phyloP scores from a whole-genome alignment of 495 filamentous ascomycete species.

The Aspergillus campestris region DNA sequence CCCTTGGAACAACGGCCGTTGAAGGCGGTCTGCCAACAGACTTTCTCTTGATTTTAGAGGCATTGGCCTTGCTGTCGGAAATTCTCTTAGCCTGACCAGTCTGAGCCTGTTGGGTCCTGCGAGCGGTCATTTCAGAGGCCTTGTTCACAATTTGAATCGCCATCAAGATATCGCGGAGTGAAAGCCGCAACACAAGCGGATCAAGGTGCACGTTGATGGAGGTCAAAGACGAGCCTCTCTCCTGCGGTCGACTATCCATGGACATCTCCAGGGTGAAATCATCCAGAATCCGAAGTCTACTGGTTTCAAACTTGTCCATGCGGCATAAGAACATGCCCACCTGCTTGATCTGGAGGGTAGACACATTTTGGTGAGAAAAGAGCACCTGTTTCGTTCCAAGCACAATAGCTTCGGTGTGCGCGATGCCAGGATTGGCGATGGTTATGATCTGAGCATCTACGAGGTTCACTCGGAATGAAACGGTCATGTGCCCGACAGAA shows the following conservation, averaged over 20 bases:
- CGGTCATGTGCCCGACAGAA: conserved; percentile 49
- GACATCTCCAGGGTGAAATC: conserved; percentile 89
- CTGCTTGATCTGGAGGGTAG: conserved; percentile 83
- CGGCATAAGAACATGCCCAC: conserved; percentile 97
- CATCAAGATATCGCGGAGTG: conserved; percentile 87
- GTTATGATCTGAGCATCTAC: conserved; percentile 94
- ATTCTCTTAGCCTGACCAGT: conserved; percentile 54
- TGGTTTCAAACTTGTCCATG: conserved; percentile 92
- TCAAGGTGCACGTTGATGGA: conserved; percentile 83
- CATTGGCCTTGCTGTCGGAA: conserved; percentile 50
- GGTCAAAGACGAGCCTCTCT: conserved; percentile 57
- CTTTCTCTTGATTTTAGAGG: conserved; percentile 45
- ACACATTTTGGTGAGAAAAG: conserved; percentile 85
- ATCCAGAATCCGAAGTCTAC: conserved; percentile 80
- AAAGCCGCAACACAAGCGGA: conserved; percentile 85
- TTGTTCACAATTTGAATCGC: conserved; percentile 89
- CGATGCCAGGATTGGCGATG: conserved; percentile 84
- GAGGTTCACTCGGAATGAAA: conserved; percentile 87
- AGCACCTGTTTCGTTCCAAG: conserved; percentile 89
- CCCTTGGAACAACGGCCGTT: conserved; percentile 40
- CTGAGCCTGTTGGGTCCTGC: conserved; percentile 34
- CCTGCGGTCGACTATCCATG: conserved; percentile 66
- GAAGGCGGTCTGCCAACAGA: conserved; percentile 58
- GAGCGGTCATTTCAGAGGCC: conserved; percentile 74
- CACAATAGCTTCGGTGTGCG: conserved; percentile 91